A percentile compares a stretch with the other conserved stretches of the same genome.
Conservation (phyloP, 805 yeast species). For the Yamadazyma ubonensis region DNA sequence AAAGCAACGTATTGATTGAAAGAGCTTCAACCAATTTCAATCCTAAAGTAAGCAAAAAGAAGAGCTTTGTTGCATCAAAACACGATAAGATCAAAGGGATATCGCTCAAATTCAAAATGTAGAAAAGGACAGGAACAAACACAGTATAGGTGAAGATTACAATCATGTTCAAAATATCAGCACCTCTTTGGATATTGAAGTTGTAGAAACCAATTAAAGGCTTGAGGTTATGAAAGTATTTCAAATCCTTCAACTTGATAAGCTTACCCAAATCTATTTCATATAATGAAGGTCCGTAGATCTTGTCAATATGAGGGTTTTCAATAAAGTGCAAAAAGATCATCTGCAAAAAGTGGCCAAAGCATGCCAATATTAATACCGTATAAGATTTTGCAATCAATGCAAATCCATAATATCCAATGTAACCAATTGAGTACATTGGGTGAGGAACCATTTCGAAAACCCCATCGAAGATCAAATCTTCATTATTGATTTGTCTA, state of each 20-base stretch:
- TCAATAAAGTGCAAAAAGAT: constrained; percentile 71
- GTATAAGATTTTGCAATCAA: constrained; percentile 72
- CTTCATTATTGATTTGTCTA: constrained; percentile 59
- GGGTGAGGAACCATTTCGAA: constrained; percentile 91
- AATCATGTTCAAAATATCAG: constrained; percentile 54
- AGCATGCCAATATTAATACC: constrained; percentile 63
- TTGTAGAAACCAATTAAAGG: constrained; percentile 63
- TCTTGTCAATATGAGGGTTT: constrained; percentile 83
- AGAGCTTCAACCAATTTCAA: constrained; percentile 52
- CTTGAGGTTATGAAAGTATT: constrained; percentile 38
- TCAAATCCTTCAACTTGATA: constrained; percentile 50
- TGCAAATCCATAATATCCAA: constrained; percentile 84
- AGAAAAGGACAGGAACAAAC: constrained; percentile 41
- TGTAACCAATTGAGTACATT: constrained; percentile 86
- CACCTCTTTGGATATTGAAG: constrained; percentile 61
- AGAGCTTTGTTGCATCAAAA: constrained; percentile 24
- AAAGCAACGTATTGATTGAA: constrained; percentile 50
- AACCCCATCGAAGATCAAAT: constrained; percentile 82
- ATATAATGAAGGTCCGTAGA: constrained; percentile 54
- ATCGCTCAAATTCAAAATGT: constrained; percentile 16
- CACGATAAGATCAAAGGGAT: constrained; percentile 12
- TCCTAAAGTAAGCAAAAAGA: constrained; percentile 41
- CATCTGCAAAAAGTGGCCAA: constrained; percentile 79
- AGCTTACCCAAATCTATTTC: constrained; percentile 35
- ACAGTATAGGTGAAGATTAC: constrained; percentile 42